Percentiles rank a stretch among this genome's conserved stretches.
Conservation (phyloP, 257 asterid species). For the Jasminum sambac region DNA sequence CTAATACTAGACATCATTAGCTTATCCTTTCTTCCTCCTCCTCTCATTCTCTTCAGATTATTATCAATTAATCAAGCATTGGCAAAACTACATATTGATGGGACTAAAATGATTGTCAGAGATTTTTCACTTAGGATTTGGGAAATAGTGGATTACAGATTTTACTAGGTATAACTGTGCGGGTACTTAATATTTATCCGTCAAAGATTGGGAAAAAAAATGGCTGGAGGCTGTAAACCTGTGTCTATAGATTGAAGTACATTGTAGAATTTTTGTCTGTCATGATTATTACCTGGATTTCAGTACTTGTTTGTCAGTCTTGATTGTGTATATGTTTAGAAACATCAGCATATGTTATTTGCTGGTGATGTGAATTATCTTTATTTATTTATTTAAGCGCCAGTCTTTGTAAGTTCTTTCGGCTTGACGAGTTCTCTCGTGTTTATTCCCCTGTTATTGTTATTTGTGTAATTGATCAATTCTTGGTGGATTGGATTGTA, state of each 20-base stretch:
- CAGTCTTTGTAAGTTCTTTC: neutral
- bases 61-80: slow-evolving; percentile 6
- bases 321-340: neutral
- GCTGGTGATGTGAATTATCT: neutral
- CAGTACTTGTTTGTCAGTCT: neutral
- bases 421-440: neutral
- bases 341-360: neutral
- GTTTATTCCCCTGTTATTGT: neutral
- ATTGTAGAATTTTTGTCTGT: neutral
- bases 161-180: neutral
- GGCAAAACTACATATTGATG: slow-evolving; percentile 12
- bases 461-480: neutral
- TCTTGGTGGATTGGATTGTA: neutral
- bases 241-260: neutral
- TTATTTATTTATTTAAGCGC: neutral
- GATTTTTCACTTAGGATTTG: slow-evolving; percentile 18
- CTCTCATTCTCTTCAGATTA: slow-evolving; percentile 10
- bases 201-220: neutral
- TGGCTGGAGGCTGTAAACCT: neutral
- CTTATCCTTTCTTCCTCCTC: neutral
- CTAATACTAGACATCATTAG: slow-evolving; percentile 67
- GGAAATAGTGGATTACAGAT: slow-evolving; percentile 27
- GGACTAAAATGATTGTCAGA: neutral
- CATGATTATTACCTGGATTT: neutral
- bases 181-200: neutral